Base-by-base conservation (phyloP, 176 grass and related monocot species). In the Ensete glaucum region DNA sequence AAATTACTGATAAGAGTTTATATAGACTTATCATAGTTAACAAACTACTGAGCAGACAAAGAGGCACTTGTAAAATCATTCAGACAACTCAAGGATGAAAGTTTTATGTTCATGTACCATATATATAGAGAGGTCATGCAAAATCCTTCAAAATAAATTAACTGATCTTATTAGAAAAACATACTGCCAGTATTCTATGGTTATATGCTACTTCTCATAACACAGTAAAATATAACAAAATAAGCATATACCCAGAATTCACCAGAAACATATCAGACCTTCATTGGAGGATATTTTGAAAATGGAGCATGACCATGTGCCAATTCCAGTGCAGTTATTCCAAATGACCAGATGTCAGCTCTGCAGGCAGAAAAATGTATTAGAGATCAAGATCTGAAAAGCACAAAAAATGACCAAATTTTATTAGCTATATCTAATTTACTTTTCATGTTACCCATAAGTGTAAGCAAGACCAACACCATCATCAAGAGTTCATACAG, bases 301-400 rank as follows among this genome's bases (percentile, higher is more conserved):
- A 99, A 99, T 6, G 95, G 95, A 86, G 95, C 95, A 85, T 99
- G 91, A 2, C 95, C 96, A 85, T 94, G 95, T 13, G 95, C 95
- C 71, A 99, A 81, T 86, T 99, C 95, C 77, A 99, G 88, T 20
- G 95, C 91, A 74, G 91, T 99, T 81, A 99, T 99, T 78, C 95
- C 95, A 89, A 99, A 99, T 49, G 95, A 99, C 95, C 95, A 99
- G 81, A 99, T 99, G 23, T 94, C 95, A 84, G 95, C 95, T 84
- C 95, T 99, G 90, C 64, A 74, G 23, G 56, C 21, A 55, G 56
- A 83, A 50, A 3, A 87, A 80, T 81, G 15, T 86, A 74, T 50
- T 51, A 84, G 8, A 15, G 54, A 53, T 52, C 27, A n/a, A 81
- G 27, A 52, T 23, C 58, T 80, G 4, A 72, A 22, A 76, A 72